Percentiles rank a stretch among this genome's conserved stretches.
These are phyloP conservation scores for Wilhelminamyces savonicus DNA, from an alignment of 805 yeast genomes.

Conservation along the genomic window DNA sequence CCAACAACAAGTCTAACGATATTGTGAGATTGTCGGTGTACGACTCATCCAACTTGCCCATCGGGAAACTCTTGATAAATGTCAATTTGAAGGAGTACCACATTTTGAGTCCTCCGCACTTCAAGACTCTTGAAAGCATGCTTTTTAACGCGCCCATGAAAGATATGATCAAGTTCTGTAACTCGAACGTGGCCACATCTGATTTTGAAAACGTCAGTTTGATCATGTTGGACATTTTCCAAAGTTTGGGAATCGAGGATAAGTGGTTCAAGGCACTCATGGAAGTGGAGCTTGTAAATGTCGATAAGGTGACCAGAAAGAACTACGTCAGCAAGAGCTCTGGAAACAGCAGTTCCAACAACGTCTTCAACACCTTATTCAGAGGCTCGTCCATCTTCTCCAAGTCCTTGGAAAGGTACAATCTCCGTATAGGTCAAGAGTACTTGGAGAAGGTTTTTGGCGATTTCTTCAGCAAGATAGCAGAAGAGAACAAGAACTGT, in stretches of 20 bases:
- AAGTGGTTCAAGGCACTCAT: conserved; percentile 70
- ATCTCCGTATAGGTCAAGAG: conserved; percentile 71
- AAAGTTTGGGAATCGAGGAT: conserved; percentile 59
- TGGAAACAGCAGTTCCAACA: conserved; percentile 26
- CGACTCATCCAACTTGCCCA: conserved; percentile 33
- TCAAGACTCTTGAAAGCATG: conserved; percentile 57
- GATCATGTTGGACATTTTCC: conserved; percentile 68
- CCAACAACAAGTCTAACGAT: conserved; percentile 18
- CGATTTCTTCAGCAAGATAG: conserved; percentile 51
- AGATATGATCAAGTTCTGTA: conserved; percentile 45
- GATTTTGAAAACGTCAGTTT: conserved; percentile 51
- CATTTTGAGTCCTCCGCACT: conserved; percentile 55
- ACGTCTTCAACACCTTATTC: conserved; percentile 58
- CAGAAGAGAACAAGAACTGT: conserved; percentile 47
- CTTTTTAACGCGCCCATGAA: conserved; percentile 46
- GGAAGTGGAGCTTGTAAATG: conserved; percentile 53
- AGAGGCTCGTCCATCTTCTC: conserved; percentile 83
- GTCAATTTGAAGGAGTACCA: conserved; percentile 47
- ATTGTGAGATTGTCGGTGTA: conserved; percentile 41
- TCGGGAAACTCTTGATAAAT: conserved; percentile 55
- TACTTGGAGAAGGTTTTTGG: conserved; percentile 72
- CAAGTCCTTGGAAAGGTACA: conserved; percentile 72
- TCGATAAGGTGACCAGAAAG: conserved; percentile 40
- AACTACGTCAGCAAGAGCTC: conserved; percentile 20
- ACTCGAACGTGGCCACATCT: conserved; percentile 27